A percentile compares a stretch with the other conserved stretches of the same genome.
These are phyloP conservation scores for Coniosporium tulheliwenetii DNA, from an alignment of 2,329 filamentous ascomycete genomes.

Conservation along the genomic window DNA sequence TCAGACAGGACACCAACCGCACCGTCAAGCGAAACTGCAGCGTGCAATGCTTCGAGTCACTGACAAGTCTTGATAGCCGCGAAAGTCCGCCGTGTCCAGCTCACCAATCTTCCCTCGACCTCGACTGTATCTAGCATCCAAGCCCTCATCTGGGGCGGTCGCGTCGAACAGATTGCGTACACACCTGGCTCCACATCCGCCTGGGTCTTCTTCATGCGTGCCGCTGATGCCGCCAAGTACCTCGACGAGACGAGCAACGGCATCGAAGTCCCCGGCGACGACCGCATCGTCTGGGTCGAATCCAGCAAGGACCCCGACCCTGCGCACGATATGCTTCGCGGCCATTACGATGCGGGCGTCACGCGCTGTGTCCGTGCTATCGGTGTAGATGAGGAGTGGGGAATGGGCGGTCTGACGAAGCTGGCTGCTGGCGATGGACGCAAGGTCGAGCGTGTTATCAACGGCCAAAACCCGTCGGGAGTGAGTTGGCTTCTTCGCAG, in stretches of 20 bases:
- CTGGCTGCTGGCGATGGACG: conserved; percentile 22
- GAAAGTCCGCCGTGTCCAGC: conserved; percentile 3
- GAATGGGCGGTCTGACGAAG: conserved; percentile 18
- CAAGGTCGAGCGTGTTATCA: conserved; percentile 28
- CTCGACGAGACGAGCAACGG: conserved; percentile 18
- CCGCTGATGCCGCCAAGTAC: conserved; percentile 17
- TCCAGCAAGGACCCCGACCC: conserved; percentile 4
- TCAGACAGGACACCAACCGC: no score
- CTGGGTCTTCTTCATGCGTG: conserved; percentile 16
- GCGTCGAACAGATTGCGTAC: conserved; percentile 15
- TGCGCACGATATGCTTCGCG: conserved; percentile 24
- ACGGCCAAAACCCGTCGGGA: conserved; percentile 21
- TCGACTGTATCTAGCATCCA: conserved; percentile 8
- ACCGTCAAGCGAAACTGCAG: no score
- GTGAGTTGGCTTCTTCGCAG: conserved; percentile 17
- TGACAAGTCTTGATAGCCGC: no score
- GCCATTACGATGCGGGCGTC: conserved; percentile 22
- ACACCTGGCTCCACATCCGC: conserved; percentile 11
- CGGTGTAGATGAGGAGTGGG: conserved; percentile 23
- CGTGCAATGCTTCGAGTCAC: no score
- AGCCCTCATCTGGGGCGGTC: conserved; percentile 21
- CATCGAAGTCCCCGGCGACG: conserved; percentile 9
- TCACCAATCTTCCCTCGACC: conserved; percentile 4
- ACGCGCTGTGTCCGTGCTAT: conserved; percentile 30
- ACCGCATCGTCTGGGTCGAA: conserved; percentile 14